A percentile compares a stretch with the other conserved stretches of the same genome.
phyloP scores from a whole-genome alignment of 768 basidiomycete species.

The Pisolithus tinctorius region DNA sequence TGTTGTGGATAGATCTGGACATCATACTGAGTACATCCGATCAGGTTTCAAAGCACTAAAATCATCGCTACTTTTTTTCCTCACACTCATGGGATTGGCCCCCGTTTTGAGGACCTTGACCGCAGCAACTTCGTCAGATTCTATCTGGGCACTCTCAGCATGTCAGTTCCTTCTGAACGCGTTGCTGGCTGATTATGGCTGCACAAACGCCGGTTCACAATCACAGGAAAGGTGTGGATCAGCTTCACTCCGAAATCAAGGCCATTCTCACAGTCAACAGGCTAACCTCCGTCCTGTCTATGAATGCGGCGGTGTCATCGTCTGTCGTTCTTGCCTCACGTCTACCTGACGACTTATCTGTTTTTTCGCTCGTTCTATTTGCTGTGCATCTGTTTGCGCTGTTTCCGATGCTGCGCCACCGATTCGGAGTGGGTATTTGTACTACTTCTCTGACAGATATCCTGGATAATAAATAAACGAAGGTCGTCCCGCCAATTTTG shows the following conservation, averaged over 20 bases:
- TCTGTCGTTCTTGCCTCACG: slow-evolving; percentile 92
- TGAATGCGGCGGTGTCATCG: slow-evolving; percentile 88
- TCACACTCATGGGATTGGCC: slow-evolving; percentile 82
- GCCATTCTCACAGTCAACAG: slow-evolving; percentile 35
- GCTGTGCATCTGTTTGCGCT: slow-evolving; percentile 80
- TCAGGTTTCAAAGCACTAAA: slow-evolving; percentile 68
- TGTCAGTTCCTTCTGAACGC: slow-evolving; percentile 76
- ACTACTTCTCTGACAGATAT: slow-evolving; percentile 8
- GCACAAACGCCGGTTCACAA: slow-evolving; percentile 35
- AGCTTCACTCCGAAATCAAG: slow-evolving; percentile 14
- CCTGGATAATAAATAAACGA: slow-evolving; percentile 11
- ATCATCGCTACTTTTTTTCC: slow-evolving; percentile 80
- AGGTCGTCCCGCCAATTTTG: slow-evolving; percentile 43
- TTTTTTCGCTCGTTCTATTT: slow-evolving; percentile 84
- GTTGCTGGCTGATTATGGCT: slow-evolving; percentile 77
- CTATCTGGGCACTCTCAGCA: slow-evolving; percentile 93
- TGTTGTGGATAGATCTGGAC: not conserved
- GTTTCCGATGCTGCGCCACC: slow-evolving; percentile 72
- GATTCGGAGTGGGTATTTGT: slow-evolving; percentile 49
- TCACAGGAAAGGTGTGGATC: slow-evolving; percentile 52
- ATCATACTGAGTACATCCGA: slow-evolving; percentile 7
- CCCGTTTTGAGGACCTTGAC: slow-evolving; percentile 91
- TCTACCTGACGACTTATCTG: slow-evolving; percentile 72
- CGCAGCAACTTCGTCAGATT: slow-evolving; percentile 92
- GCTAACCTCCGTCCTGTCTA: slow-evolving; percentile 76